Percentiles rank a stretch among this genome's conserved stretches.
Evolutionary conservation across 345 rosid species (phyloP).

Genomic region (Boechera divaricarpa): DNA sequence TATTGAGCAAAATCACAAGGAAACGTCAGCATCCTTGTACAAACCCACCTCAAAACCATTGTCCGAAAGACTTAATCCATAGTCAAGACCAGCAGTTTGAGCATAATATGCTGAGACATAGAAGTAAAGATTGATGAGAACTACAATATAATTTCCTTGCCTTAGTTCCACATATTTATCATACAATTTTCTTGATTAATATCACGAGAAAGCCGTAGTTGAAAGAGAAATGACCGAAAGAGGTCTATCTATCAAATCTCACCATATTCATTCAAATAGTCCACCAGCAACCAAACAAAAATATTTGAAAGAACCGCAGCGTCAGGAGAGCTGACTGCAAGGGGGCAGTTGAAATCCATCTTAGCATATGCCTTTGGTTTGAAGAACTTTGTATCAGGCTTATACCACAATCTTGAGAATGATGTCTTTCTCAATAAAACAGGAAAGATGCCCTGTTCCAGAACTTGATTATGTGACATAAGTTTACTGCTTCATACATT

Average conservation of each 20-base stretch:
- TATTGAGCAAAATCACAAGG: background rate
- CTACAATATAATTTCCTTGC: background rate
- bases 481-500: constrained; percentile 7
- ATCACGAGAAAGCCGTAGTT: background rate
- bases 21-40: constrained; percentile 4
- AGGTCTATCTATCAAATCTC: constrained; percentile 33
- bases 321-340: constrained; percentile 68
- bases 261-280: constrained; percentile 94
- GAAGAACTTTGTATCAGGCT: constrained; percentile 77
- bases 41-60: constrained; percentile 73
- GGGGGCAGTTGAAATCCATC: constrained; percentile 82
- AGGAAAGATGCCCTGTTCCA: constrained; percentile 64
- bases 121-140: constrained; percentile 1
- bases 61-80: constrained; percentile 50
- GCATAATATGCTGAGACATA: constrained; percentile 83
- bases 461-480: constrained; percentile 10
- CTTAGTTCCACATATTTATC: background rate
- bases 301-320: constrained; percentile 64
- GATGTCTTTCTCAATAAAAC: constrained; percentile 65
- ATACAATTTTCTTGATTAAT: background rate
- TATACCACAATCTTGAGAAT: constrained; percentile 74
- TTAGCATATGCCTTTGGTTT: constrained; percentile 75
- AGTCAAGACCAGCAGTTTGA: constrained; percentile 77
- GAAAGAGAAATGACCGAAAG: background rate
- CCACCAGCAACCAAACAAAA: constrained; percentile 69